Percentiles rank a stretch among this genome's conserved stretches.
These are phyloP conservation scores for Lactarius pseudohatsudake DNA, from an alignment of 768 basidiomycete genomes.

Conservation along the genomic window DNA sequence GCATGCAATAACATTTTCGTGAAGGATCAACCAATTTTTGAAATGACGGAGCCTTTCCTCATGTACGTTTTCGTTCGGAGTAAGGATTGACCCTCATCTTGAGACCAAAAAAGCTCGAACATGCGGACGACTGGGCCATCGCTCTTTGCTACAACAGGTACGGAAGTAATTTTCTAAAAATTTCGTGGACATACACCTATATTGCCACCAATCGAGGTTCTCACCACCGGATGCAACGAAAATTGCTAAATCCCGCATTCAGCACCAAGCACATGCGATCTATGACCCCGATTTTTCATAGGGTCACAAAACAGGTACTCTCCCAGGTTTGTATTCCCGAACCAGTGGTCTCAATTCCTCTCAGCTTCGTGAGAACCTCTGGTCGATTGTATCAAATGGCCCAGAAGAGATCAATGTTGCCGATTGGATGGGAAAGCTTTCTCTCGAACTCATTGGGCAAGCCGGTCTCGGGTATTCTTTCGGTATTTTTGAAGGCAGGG, in stretches of 20 bases:
- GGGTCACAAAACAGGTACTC: slow-evolving; percentile 23
- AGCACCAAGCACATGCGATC: slow-evolving; percentile 30
- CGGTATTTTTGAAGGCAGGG: slow-evolving; percentile 7
- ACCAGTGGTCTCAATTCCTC: neutral
- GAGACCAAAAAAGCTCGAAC: slow-evolving; percentile 1
- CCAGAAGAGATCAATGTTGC: slow-evolving; percentile 27
- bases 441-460: slow-evolving; percentile 32
- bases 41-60: neutral
- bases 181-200: neutral
- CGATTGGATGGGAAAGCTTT: slow-evolving; percentile 26
- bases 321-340: neutral
- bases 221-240: slow-evolving; percentile 16
- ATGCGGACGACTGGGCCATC: neutral
- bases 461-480: slow-evolving; percentile 32
- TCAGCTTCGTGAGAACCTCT: neutral
- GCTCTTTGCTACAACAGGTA: slow-evolving; percentile 9
- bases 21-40: slow-evolving; percentile 9
- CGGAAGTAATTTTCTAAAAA: neutral
- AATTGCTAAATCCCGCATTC: slow-evolving; percentile 28
- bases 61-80: neutral
- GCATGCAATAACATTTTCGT: slow-evolving; percentile 11
- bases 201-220: neutral
- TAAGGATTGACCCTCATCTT: neutral
- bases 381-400: neutral
- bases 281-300: slow-evolving; percentile 29